Evolutionary conservation across 768 basidiomycete genomes (phyloP), one percentile per base, ranked within the genome.

Genomic region (Russula virescens): DNA sequence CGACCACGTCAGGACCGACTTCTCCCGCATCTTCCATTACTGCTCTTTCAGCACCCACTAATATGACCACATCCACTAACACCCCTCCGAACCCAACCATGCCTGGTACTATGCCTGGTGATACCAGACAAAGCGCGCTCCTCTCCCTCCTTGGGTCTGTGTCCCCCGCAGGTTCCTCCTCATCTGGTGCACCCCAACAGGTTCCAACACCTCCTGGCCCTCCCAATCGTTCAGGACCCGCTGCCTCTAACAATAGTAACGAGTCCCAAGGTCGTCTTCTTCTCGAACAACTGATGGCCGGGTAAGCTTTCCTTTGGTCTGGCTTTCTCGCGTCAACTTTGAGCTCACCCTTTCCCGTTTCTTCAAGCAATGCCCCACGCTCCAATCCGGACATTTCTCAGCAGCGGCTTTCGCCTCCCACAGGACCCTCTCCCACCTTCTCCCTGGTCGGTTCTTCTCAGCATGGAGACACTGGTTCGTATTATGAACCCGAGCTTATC

Each of bases 281-380:
- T 67, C 74, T 93, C 63, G 90, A 93, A 67, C 88, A 91, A 71
- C 77, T 93, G 63, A 89, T 93, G 85, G 79, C 84, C 60, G 86
- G 88, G 90, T 92, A 71, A 75, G 60, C 66, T 61, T 61, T 67
- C 60, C 52, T 35, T 52, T 61, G 6, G 18, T n/a, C 16, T 4
- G 5, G 2, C 10, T 23, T 7, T 42, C n/a, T 38, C 40, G n/a
- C 43, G 5, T 60, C 61, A 50, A n/a, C 18, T 40, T 25, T 43
- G 40, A 28, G 46, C 48, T 63, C 42, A 59, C 26, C 31, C 26
- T 42, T 28, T 53, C 46, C 26, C 34, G 0, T 38, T 51, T 26
- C 21, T 35, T 50, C 53, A 43, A 67, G 66, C 42, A 62, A 48
- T 35, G 61, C 66, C 28, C 52, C 66, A 25, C 58, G 61, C 10